Evolutionary conservation across 139 green algal genomes (phyloP), one percentile per base, ranked within the genome.

Genomic region (Diplosphaera chodatii): DNA sequence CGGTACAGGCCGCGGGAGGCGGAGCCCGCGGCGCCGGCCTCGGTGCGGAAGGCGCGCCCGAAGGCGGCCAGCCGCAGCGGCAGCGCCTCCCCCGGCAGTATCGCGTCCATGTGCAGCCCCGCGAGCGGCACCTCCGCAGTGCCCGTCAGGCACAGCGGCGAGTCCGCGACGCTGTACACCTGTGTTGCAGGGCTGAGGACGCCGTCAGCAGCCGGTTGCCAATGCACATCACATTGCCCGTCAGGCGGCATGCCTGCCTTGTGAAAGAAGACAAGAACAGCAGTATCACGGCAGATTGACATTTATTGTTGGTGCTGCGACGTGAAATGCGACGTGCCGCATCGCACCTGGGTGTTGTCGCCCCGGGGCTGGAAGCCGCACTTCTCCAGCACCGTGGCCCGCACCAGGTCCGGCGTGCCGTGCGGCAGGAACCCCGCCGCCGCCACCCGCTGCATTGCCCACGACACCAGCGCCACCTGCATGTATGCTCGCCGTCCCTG

Each of bases 281-380:
- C 37, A 48, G 37, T 48, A 10, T n/a, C 37, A 48, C 37, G 8
- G 8, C 37, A 48, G 37, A 48, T 20, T 48, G 37, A 6, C 37
- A 48, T 48, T 10, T 48, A 48, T 48, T 20, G 37, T n/a, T n/a
- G 37, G 37, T 10, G 10, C 10, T 20, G 6, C 37, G 6, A 48
- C 8, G 8, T 6, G 37, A 10, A 48, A 48, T 48, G 8, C 37
- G 8, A 10, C 8, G 31, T 23, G 48, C 48, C 8, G 48, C 25
- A 30, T 8, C 67, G 8, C 65, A 89, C 88, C 86, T 99, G 95
- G 18, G 95, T 99, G 81, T 94, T 94, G 15, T 87, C 83, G 0
- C 74, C 89, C 23, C 95, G 75, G 0, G 95, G 95, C 73, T 99
- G 95, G 84, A 99, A 99, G 40, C 95, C 95, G 76, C 95, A 99